A percentile compares a stretch with the other conserved stretches of the same genome.
Evolutionary conservation across 305 asterid genomes (phyloP).

Genomic region (Ilex paraguariensis): DNA sequence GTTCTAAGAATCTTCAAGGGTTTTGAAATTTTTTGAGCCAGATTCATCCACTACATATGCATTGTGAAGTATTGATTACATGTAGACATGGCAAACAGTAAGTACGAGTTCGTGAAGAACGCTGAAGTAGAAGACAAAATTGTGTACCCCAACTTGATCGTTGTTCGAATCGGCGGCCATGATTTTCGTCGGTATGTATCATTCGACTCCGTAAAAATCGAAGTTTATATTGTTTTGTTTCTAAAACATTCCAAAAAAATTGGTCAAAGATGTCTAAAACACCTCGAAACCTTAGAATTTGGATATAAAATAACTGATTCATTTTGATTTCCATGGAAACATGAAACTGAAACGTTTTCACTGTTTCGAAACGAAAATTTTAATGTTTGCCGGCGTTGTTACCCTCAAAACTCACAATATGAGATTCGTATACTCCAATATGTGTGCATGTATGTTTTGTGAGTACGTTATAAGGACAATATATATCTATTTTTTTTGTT

Average conservation of each 20-base stretch:
- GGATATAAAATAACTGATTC: too few relatives aligned
- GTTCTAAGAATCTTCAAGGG: too few relatives aligned
- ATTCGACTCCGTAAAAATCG: background rate
- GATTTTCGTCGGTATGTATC: conserved; percentile 42
- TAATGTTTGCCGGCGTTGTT: background rate
- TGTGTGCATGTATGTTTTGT: background rate
- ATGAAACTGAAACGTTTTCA: too few relatives aligned
- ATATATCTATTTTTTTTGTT: too few relatives aligned
- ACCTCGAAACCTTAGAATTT: too few relatives aligned
- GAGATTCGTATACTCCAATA: background rate
- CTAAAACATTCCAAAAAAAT: background rate
- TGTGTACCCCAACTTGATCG: conserved; percentile 51
- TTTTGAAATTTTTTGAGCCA: background rate
- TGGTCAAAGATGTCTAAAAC: background rate
- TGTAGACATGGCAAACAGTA: conserved; percentile 70
- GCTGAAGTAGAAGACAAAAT: conserved; percentile 65
- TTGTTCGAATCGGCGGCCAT: conserved; percentile 48
- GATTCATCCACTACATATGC: too few relatives aligned
- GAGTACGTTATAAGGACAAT: too few relatives aligned
- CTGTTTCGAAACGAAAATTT: too few relatives aligned
- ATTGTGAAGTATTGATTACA: too few relatives aligned
- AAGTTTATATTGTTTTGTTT: background rate
- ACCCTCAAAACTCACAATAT: background rate
- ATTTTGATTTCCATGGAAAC: too few relatives aligned
- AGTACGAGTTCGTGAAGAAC: conserved; percentile 70